Conservation (phyloP, 768 basidiomycete genomes). For the Russula foetens region DNA sequence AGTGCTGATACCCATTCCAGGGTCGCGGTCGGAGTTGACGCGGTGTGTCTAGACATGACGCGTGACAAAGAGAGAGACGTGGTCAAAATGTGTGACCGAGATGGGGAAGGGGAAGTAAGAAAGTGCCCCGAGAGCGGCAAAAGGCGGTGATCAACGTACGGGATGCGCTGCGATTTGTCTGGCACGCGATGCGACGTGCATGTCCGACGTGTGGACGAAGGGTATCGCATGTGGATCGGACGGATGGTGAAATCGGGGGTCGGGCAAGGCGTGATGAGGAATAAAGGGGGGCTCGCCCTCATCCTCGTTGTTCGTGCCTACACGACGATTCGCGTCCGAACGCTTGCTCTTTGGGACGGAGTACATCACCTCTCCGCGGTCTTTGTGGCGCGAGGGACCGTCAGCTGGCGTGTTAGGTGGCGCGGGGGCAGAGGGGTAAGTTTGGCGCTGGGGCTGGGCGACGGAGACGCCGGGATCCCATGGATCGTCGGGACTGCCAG, state of each 20-base stretch:
- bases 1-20: background rate
- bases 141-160: slow-evolving; percentile 3
- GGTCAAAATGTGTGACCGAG: background rate
- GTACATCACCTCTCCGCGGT: background rate
- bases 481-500: background rate
- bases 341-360: background rate
- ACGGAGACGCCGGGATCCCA: slow-evolving; percentile 6
- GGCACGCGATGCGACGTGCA: background rate
- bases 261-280: background rate
- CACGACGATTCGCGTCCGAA: background rate
- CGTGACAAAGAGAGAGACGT: background rate
- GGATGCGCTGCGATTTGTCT: slow-evolving; percentile 6
- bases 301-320: background rate
- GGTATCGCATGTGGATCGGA: slow-evolving; percentile 2
- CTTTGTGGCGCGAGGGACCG: background rate
- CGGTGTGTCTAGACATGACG: background rate
- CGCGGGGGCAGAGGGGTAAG: background rate
- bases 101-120: background rate
- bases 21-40: background rate
- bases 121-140: background rate
- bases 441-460: background rate
- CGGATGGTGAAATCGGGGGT: background rate
- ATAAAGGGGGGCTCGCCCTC: background rate
- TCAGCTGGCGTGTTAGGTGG: background rate
- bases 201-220: background rate